A percentile compares a stretch with the other conserved stretches of the same genome.
These are phyloP conservation scores for Camellia oleifera DNA, from an alignment of 179 eudicot genomes.

Conservation along the genomic window DNA sequence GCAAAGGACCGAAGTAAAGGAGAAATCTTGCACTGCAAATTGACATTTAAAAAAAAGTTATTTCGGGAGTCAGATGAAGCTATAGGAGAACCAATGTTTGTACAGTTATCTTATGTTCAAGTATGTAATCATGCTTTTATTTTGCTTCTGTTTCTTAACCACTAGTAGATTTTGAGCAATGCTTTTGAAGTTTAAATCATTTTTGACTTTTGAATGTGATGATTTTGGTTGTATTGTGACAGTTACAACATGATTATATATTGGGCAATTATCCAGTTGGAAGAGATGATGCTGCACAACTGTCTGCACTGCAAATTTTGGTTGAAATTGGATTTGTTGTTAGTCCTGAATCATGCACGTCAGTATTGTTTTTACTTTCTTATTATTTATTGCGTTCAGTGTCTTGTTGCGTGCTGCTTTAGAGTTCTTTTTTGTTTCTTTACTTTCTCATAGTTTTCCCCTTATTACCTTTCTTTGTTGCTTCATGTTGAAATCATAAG, in stretches of 20 bases:
- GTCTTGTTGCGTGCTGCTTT: background rate
- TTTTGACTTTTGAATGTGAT: background rate
- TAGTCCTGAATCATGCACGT: conserved; percentile 89
- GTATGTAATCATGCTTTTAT: conserved; percentile 32
- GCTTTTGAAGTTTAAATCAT: conserved; percentile 7
- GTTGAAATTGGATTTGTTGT: conserved; percentile 83
- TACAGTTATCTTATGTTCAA: conserved; percentile 93
- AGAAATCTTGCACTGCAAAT: conserved; percentile 87
- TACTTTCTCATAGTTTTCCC: background rate
- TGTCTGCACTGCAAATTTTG: conserved; percentile 89
- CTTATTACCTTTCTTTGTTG: background rate
- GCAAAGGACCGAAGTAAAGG: conserved; percentile 96
- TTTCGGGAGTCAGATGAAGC: conserved; percentile 98
- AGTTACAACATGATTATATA: conserved; percentile 99
- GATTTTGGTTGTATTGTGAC: conserved; percentile 19
- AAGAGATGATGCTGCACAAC: conserved; percentile 92
- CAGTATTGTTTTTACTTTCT: conserved; percentile 36
- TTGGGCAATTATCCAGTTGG: conserved; percentile 98
- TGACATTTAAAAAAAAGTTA: conserved; percentile 88
- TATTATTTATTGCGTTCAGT: background rate
- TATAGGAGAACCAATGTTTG: conserved; percentile 93
- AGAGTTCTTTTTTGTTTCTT: background rate
- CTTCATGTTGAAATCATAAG: background rate
- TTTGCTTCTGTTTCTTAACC: background rate
- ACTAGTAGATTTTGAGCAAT: background rate